Evolutionary conservation across 768 basidiomycete species (phyloP).

Genomic region (Leucogyrophana mollusca): DNA sequence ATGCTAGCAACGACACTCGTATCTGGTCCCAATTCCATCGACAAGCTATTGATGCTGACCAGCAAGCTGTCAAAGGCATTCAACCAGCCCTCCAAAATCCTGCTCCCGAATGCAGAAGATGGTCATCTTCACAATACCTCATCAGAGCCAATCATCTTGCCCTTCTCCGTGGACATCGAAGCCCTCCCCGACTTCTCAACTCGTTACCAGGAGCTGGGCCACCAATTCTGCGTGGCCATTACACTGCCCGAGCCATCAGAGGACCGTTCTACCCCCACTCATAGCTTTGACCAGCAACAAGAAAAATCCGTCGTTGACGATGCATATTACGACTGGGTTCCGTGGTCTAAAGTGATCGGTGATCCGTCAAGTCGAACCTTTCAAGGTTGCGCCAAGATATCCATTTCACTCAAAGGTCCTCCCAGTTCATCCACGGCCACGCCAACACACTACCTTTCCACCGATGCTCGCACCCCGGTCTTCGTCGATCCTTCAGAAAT

Average conservation of each 20-base stretch:
- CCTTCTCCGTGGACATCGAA: neutral
- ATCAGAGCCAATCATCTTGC: neutral
- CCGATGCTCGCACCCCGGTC: conserved; percentile 12
- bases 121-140: neutral
- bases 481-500: conserved; percentile 13
- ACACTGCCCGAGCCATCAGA: neutral
- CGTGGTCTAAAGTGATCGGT: conserved; percentile 6
- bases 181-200: neutral
- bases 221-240: neutral
- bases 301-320: neutral
- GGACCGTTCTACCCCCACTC: neutral
- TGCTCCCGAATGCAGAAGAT: conserved; percentile 3
- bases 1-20: no score
- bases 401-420: conserved; percentile 2
- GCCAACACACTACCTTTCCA: conserved; percentile 17
- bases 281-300: conserved; percentile 4
- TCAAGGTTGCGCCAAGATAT: conserved; percentile 1
- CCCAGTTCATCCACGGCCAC: neutral
- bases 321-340: conserved; percentile 18
- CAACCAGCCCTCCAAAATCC: neutral
- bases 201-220: neutral
- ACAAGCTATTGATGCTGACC: conserved; percentile 9
- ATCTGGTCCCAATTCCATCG: neutral
- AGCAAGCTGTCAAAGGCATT: neutral
- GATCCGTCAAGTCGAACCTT: neutral